A percentile compares a stretch with the other conserved stretches of the same genome.
These are phyloP conservation scores for Davidsoniella australis DNA, from an alignment of 2,329 filamentous ascomycete genomes.

Conservation along the genomic window DNA sequence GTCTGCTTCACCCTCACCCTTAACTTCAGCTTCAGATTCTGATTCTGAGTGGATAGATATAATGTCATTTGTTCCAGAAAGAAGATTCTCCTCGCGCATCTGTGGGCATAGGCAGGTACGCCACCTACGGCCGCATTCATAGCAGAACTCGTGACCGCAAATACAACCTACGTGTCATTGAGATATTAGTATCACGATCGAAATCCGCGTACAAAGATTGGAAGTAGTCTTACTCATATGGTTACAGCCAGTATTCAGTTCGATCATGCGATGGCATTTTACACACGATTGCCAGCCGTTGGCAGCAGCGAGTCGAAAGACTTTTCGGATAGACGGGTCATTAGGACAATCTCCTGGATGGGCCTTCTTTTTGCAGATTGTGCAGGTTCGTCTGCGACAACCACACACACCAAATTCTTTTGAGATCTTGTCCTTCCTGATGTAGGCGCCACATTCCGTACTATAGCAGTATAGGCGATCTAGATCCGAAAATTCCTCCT, in stretches of 20 bases:
- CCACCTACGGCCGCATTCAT: constrained; percentile 27
- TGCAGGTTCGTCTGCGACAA: constrained; percentile 31
- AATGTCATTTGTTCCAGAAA: background rate
- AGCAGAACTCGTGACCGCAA: constrained; percentile 33
- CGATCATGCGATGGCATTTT: constrained; percentile 29
- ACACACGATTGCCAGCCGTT: constrained; percentile 36
- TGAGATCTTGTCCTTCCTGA: too few relatives aligned
- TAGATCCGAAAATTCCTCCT: constrained; percentile 4
- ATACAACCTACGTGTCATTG: constrained; percentile 23
- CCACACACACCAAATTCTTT: constrained; percentile 15
- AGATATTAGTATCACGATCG: background rate
- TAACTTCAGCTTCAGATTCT: too few relatives aligned
- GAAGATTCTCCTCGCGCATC: constrained; percentile 21
- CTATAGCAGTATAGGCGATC: constrained; percentile 34
- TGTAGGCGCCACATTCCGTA: constrained; percentile 19
- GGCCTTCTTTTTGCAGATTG: constrained; percentile 28
- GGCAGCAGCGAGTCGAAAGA: constrained; percentile 25
- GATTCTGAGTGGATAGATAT: too few relatives aligned
- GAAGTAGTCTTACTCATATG: constrained; percentile 36
- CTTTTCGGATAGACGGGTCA: constrained; percentile 22
- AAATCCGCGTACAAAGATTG: background rate
- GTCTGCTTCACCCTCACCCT: too few relatives aligned
- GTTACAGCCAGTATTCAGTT: constrained; percentile 32
- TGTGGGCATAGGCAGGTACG: constrained; percentile 22
- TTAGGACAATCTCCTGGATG: constrained; percentile 32